Percentiles rank a stretch among this genome's conserved stretches.
These are phyloP conservation scores for Sutorius australiensis DNA, from an alignment of 768 basidiomycete genomes.

Conservation along the genomic window DNA sequence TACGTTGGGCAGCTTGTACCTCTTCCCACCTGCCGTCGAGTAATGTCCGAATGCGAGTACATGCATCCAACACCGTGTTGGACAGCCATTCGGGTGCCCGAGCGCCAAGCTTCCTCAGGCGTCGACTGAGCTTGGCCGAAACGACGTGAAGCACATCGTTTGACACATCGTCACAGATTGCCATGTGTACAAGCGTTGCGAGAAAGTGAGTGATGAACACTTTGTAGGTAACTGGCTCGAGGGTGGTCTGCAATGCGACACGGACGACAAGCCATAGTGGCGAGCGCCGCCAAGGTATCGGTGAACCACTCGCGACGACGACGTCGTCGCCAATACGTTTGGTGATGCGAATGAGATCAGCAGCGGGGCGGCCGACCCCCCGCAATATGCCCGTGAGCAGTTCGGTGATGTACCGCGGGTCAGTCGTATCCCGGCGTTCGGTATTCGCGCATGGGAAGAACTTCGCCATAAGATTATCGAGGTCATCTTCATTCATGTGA, in stretches of 20 bases:
- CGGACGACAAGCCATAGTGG: conserved; percentile 37
- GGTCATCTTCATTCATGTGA: conserved; percentile 31
- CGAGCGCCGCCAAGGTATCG: conserved; percentile 34
- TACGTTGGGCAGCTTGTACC: conserved; percentile 27
- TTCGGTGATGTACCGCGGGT: conserved; percentile 45
- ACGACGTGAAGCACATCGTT: conserved; percentile 37
- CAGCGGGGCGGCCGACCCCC: conserved; percentile 24
- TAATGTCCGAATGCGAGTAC: conserved; percentile 8
- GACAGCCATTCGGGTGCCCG: conserved; percentile 17
- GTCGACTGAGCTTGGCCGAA: conserved; percentile 35
- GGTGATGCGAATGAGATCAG: conserved; percentile 21
- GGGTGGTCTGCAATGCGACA: conserved; percentile 32
- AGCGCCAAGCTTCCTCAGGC: conserved; percentile 36
- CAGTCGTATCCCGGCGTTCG: conserved; percentile 21
- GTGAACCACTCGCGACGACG: conserved; percentile 10
- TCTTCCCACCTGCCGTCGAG: conserved; percentile 36
- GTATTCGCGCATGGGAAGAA: background rate
- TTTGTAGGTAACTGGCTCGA: conserved; percentile 39
- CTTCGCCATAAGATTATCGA: background rate
- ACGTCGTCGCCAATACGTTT: conserved; percentile 33
- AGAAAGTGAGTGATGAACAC: conserved; percentile 44
- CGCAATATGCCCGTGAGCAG: conserved; percentile 44
- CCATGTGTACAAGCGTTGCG: conserved; percentile 22
- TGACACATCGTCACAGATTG: conserved; percentile 7
- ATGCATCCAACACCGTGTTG: conserved; percentile 1